Base-by-base conservation (phyloP, 1,284 basidiomycete genomes). In the Ganoderma sinense region DNA sequence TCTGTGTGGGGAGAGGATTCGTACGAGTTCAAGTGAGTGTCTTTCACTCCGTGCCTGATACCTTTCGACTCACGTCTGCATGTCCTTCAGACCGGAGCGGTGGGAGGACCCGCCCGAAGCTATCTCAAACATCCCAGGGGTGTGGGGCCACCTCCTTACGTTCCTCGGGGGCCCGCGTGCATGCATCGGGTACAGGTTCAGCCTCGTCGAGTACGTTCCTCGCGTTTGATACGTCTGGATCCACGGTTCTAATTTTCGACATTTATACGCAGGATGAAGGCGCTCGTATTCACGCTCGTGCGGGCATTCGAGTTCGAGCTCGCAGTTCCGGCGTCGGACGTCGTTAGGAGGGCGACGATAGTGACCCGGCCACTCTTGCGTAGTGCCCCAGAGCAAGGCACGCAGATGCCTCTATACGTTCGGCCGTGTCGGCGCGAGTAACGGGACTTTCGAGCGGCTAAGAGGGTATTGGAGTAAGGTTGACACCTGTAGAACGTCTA, bases 151-250 rank as follows among this genome's bases (percentile, higher is more conserved):
- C 71, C 67, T 88, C 75, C 78, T 92, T 55, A 86, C 87, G 0
- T 93, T 93, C 82, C 74, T 89, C 2, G 87, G 87, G 23, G 90
- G 90, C 0, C 84, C 88, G 7, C 84, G 85, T 33, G 84, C 88
- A 0, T 91, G 89, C 74, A 91, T 91, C 56, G 92, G 92, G 0
- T 93, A 90, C 77, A 85, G 89, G 4, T 93, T 94, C 75, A 85
- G 91, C 1, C 73, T 94, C 23, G 82, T 88, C 29, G 91, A 94
- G 88, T 89, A 72, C 67, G 82, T 77, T 1, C 48, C 11, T 56
- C 39, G 13, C 33, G 10, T 16, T 20, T 16, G 1, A 39, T 23
- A 58, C 36, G 1, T 11, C 39, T 2, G 1, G 18, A 16, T 31
- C 23, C 11, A 5, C 31, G 33, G 2, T 51, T 20, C 39, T 58